Conservation (phyloP, 306 rosid genomes). For the Biancaea sappan region DNA sequence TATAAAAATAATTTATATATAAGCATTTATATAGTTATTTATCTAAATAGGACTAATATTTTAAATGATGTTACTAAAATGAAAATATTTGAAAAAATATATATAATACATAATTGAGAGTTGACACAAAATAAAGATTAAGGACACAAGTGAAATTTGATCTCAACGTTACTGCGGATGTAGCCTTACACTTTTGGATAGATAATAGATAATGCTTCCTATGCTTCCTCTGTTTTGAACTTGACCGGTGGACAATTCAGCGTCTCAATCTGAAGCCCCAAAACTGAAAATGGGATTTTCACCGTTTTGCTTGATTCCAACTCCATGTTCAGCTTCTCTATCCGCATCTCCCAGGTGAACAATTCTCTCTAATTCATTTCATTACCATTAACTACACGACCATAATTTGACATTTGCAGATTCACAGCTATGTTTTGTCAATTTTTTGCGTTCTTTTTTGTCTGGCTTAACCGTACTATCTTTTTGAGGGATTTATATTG, state of each 20-base stretch:
- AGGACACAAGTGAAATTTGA: too few species aligned
- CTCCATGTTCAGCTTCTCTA: constrained; percentile 11
- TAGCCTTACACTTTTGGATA: not conserved
- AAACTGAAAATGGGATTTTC: constrained; percentile 31
- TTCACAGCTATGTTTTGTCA: not conserved
- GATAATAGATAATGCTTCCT: constrained; percentile 13
- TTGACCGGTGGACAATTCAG: not conserved
- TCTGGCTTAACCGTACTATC: not conserved
- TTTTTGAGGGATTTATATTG: not conserved
- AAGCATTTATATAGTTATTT: too few species aligned
- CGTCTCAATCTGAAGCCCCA: not conserved
- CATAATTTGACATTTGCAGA: too few species aligned
- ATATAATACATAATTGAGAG: too few species aligned
- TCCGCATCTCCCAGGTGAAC: constrained; percentile 31
- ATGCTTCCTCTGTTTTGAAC: not conserved
- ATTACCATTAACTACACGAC: too few species aligned
- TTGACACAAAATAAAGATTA: too few species aligned
- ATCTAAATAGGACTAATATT: too few species aligned
- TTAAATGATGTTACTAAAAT: too few species aligned
- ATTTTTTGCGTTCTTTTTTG: not conserved
- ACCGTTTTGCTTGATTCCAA: constrained; percentile 29
- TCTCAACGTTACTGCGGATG: too few species aligned
- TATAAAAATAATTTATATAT: too few species aligned
- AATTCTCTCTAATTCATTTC: not conserved
- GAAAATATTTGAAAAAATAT: too few species aligned